Evolutionary conservation across 1,284 basidiomycete species (phyloP), one percentile per base, ranked within the genome.

Genomic region (Trametes versicolor): DNA sequence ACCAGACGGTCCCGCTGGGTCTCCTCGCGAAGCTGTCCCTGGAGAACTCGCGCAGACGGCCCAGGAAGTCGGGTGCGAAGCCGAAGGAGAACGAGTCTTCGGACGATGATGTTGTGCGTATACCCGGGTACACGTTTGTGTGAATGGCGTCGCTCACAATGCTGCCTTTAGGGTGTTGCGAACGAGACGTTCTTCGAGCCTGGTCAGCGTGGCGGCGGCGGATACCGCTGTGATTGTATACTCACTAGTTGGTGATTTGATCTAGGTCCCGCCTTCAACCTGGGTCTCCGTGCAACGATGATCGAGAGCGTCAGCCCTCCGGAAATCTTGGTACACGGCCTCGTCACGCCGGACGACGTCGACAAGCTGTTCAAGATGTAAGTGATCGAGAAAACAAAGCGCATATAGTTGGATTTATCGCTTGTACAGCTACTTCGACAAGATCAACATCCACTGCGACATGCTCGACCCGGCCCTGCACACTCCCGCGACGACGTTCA

Each of bases 281-380:
- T 92, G 48, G 82, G 79, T 34, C 85, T 90, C 58, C 85, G 93
- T 19, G 89, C 90, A 60, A 84, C 84, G 56, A 79, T 95, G 72
- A 94, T 94, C 60, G 93, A 95, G 72, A 87, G 87, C 64, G 90
- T 94, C 69, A 89, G 86, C 72, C 91, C 91, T 0, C 94, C 94
- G 0, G 93, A 95, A 73, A 94, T 96, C 63, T 74, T 96, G 53
- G 87, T 94, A 0, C 91, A 93, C 69, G 92, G 92, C 19, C 79
- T 95, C 41, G 91, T 96, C 51, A 89, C 89, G 1, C 87, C 91
- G 0, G 86, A 88, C 57, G 94, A 96, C 70, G 93, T 95, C 9
- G 89, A 95, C 62, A 90, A 89, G 68, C 78, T 96, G 27, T 96
- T 96, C 72, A 84, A 92, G 58, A 94, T 96, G 91, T 95, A 73